These are phyloP conservation scores for Solidago caesia DNA, from an alignment of 129 eudicot genomes.

Conservation along the genomic window DNA sequence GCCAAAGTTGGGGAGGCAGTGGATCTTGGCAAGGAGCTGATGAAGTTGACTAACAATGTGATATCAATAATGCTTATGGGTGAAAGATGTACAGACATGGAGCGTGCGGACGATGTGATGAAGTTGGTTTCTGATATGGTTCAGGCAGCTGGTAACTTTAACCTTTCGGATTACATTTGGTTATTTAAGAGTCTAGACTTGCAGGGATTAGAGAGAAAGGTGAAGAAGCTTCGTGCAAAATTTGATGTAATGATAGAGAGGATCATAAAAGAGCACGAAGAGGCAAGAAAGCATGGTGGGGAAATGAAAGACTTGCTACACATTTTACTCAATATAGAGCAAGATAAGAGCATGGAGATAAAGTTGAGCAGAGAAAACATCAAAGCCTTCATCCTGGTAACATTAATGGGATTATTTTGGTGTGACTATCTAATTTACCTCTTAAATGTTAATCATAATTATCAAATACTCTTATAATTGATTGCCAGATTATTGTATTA, in stretches of 20 bases:
- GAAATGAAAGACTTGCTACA: not conserved
- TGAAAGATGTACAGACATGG: not conserved
- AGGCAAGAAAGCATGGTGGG: not conserved
- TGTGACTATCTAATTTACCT: too few relatives aligned
- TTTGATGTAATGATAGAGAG: not conserved
- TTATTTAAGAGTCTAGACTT: not conserved
- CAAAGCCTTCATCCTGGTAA: not conserved
- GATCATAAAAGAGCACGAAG: not conserved
- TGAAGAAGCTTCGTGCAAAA: not conserved
- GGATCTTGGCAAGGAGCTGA: not conserved
- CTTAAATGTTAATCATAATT: too few relatives aligned
- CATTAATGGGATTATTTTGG: not conserved
- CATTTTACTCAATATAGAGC: not conserved
- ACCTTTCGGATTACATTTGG: not conserved
- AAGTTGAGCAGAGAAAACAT: not conserved
- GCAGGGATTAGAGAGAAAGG: not conserved
- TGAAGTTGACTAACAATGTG: not conserved
- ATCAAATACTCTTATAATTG: too few relatives aligned
- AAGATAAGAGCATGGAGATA: not conserved
- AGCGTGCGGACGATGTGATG: not conserved
- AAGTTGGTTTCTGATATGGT: not conserved
- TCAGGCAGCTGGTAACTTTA: not conserved
- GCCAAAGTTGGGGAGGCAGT: not conserved
- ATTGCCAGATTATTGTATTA: too few relatives aligned
- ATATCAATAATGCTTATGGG: not conserved